Evolutionary conservation across 768 basidiomycete species (phyloP), one percentile per base, ranked within the genome.

Genomic region (Tulasnella sp.): DNA sequence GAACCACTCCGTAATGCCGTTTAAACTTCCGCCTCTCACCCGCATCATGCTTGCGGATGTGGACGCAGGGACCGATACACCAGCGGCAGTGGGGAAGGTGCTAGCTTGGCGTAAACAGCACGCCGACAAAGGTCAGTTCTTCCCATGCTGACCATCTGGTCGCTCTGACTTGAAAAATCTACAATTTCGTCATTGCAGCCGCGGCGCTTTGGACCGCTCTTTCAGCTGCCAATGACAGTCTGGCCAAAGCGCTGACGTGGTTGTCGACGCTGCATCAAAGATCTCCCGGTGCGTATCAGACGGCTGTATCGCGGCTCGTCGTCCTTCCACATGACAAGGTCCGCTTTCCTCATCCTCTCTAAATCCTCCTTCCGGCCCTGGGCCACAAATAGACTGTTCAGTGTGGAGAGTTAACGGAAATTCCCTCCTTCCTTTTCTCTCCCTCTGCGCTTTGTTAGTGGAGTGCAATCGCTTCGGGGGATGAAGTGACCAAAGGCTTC

Each of bases 21-120:
- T 96, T 70, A 78, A 80, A 54, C 82, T 99, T 32, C 96, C 96
- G 2, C 89, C 88, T 0, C 72, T 83, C 52, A 84, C 88, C 21
- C 77, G 88, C 56, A 78, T 99, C 34, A 79, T 98, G 73, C 78
- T 99, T 21, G 96, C 94, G 24, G 96, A 99, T 68, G 92, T 98
- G 15, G 89, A 96, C 66, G 91, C 88, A 8, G 96, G 96, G 9
- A 94, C 88, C 65, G 89, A 97, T 67, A 97, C 96, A 1, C 96
- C 96, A 1, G 89, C 89, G 43, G 81, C 98, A 43, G 92, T 94
- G 10, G 83, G 89, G 29, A 85, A 89, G 70, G 96, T 99, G 3
- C 73, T 96, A 64, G 83, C 82, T 66, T 98, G 95, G 95, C 80
- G 88, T 44, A 80, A 81, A 66, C 80, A 83, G 44, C 76, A 85